Base-by-base conservation (phyloP, 345 rosid species). In the Gossypium bickii region DNA sequence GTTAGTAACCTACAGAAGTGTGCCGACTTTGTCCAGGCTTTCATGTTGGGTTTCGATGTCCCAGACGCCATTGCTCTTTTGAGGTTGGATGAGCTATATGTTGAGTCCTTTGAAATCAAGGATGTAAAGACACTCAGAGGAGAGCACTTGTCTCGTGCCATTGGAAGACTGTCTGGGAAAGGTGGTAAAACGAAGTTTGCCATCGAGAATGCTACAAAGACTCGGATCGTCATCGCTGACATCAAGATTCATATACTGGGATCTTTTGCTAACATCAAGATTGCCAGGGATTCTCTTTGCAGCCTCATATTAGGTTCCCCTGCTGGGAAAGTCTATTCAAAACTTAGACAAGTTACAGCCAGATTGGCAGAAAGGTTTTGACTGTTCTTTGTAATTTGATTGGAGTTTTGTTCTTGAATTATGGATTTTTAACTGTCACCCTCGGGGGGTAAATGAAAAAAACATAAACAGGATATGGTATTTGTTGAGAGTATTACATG, bases 1-100 rank as follows among this genome's bases (percentile, higher is more conserved):
- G 43, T 91, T 4, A 86, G 93, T 44, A 86, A 88, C 76, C 91
- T 93, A 22, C 97, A 91, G 74, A 93, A 89, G 80, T 88, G 90
- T 78, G 92, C 98, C 0, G 98, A 91, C 82, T 93, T 91, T 72
- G 93, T 92, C 4, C 97, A 89, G n/a, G 98, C 94, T 11, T 92
- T 92, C 82, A 89, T 90, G 97, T 73, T 94, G 7, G 98, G 98
- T 38, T 94, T 90, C 60, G 97, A 94, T 51, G 87, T 88, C 1
- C 67, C 82, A 0, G 96, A 93, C 45, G 97, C 97, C 44, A 77
- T 90, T 16, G 88, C 96, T 0, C 93, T 91, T 34, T 71, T 94
- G 72, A 90, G 94, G 15, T 38, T 94, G 62, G 97, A 93, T 59
- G 98, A 93, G 88, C 86, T 91, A 0, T 93, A 86, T 47, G 91